Evolutionary conservation across 225 moss, liverwort and hornwort genomes (phyloP).

Genomic region (Neckera pumila): DNA sequence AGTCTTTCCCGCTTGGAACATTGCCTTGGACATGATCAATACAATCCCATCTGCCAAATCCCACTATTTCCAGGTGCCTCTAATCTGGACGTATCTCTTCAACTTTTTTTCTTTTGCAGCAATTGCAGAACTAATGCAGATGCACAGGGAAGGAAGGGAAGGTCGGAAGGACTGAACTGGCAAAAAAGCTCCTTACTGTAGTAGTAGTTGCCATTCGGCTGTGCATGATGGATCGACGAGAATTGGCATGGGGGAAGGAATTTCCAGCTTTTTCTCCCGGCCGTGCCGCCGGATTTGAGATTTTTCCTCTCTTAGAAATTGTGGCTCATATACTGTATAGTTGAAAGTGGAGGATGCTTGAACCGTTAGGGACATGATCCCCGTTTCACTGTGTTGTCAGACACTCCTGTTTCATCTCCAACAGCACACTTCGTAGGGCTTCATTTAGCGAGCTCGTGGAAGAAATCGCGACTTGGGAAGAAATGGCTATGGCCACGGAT

Average conservation of each 20-base stretch:
- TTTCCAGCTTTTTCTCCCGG: neutral
- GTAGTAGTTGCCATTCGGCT: neutral
- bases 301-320: neutral
- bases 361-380: neutral
- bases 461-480: neutral
- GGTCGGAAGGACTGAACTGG: neutral
- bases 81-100: neutral
- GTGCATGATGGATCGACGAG: neutral
- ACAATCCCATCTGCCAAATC: neutral
- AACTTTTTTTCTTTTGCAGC: neutral
- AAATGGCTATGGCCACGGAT: neutral
- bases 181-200: neutral
- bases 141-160: neutral
- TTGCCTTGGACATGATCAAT: neutral
- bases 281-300: neutral
- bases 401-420: neutral
- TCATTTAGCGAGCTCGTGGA: neutral
- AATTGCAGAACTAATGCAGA: neutral
- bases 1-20: neutral
- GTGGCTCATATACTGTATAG: too few relatives aligned
- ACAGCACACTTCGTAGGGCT: neutral
- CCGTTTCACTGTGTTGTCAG: neutral
- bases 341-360: neutral
- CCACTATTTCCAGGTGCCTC: neutral
- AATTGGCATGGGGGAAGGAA: neutral